Evolutionary conservation across 2,329 filamentous ascomycete genomes (phyloP), one percentile per base, ranked within the genome.

Genomic region (Arachnopeziza araneosa): DNA sequence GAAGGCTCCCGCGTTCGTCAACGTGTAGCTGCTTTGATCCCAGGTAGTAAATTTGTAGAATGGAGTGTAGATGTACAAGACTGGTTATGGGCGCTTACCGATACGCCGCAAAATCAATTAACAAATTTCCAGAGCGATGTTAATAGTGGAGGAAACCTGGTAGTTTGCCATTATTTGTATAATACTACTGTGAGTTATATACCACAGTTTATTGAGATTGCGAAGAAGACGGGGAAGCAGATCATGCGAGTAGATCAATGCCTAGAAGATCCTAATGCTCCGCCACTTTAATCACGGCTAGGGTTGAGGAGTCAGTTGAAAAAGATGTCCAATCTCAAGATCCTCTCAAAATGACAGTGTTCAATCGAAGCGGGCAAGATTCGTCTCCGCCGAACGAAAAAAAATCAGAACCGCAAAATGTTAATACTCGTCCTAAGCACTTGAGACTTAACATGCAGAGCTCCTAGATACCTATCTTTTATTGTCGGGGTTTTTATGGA

Each of bases 61-160:
- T 89, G 86, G 87, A 85, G 80, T 67, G 83, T 90, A 52, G 86
- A 90, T 67, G 83, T 89, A 32, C 84, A 89, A 75, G 87, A 90
- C 70, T 89, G 85, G 84, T 68, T 87, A 24, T 90, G 85, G 84
- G 86, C 84, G 1, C 74, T 80, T 69, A 80, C 78, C 0, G 68
- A 74, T 51, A 88, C 85, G 2, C 86, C 86, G 0, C 82, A 88
- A 75, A 84, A 85, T 68, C 87, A 89, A 73, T 74, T 88, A 17
- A 82, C 83, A 2, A 83, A 85, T 14, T 89, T 90, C 74, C 79
- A 83, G 69, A 77, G 82, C 2, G 84, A 87, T 69, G 78, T 89
- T 2, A 76, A 77, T 24, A 83, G 80, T 67, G 86, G 86, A 1
- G 86, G 86, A 1, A 79, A 78, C 65, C 74, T 90, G 55, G 84